Evolutionary conservation across 495 filamentous ascomycete genomes (phyloP).

Genomic region (Amphirosellinia nigrospora): DNA sequence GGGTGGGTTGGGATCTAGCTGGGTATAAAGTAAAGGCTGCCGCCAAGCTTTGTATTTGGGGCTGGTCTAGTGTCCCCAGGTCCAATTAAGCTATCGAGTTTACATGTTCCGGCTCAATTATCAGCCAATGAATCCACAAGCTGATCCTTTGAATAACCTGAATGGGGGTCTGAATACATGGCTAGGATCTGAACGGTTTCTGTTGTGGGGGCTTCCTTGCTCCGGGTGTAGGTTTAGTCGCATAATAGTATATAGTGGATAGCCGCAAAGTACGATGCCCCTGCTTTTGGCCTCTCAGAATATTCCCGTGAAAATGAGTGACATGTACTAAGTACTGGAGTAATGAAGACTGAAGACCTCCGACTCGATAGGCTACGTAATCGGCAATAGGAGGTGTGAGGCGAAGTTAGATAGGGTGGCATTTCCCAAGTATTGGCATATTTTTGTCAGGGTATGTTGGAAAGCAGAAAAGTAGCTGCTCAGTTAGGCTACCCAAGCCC

Average conservation of each 20-base stretch:
- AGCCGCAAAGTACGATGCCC: constrained; percentile 9
- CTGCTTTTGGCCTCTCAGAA: constrained; percentile 5
- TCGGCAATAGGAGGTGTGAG: not conserved
- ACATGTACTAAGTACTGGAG: not conserved
- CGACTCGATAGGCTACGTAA: not conserved
- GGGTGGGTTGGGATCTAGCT: constrained; percentile 18
- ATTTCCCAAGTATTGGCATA: not conserved
- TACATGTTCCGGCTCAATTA: constrained; percentile 15
- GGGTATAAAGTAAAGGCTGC: constrained; percentile 10
- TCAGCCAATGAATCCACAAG: constrained; percentile 7
- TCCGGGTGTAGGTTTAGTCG: constrained; percentile 1
- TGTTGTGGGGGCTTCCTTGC: constrained; percentile 19
- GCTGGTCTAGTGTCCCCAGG: constrained; percentile 2
- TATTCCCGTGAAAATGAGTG: not conserved
- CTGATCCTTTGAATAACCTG: constrained; percentile 16
- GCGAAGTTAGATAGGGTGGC: not conserved
- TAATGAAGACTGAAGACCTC: not conserved
- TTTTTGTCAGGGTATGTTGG: not conserved
- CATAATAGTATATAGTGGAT: constrained; percentile 11
- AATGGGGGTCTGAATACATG: constrained; percentile 19
- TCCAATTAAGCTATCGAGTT: constrained; percentile 24
- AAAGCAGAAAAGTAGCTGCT: constrained; percentile 2
- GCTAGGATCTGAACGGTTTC: constrained; percentile 16
- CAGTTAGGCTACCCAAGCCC: not conserved
- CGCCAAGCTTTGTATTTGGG: constrained; percentile 21